Base-by-base conservation (phyloP, 2,329 filamentous ascomycete genomes). In the Orbilia ellipsospora region DNA sequence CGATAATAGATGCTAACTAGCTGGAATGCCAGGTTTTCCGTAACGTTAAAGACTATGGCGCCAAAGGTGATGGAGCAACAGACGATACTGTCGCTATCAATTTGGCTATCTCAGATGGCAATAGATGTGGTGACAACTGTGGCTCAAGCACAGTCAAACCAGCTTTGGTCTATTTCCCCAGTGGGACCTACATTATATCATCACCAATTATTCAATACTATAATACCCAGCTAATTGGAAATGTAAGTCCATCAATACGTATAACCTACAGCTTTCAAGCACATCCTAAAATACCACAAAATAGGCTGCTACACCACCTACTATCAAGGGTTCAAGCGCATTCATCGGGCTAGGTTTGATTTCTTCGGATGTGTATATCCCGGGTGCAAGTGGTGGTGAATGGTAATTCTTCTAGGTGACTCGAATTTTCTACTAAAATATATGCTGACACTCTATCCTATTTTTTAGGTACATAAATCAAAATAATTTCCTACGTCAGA, bases 161-260 rank as follows among this genome's bases (percentile, higher is more conserved):
- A 0, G 94, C 92, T 26, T 84, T 97, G 13, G 89, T 98, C 61
- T 97, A 96, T 85, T 96, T 97, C 85, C 94, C 93, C 45, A 86
- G 92, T 10, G 94, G 94, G 78, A 96, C 89, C 67, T 98, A 97
- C 81, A 80, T 91, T 16, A 90, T 98, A 79, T 92, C 89, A 81
- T 87, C 85, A 80, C 92, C 94, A 20, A 88, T 98, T 78, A 83
- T 93, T 62, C 90, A 93, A 82, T 90, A 90, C 83, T 98, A 98
- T 86, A 97, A 97, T 85, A 96, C 94, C 8, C 93, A 97, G 82
- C 88, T 98, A 77, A 86, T 97, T 40, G 94, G 94, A 69, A 93
- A 98, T 84, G 89, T 90, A 57, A 68, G 62, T 79, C 85, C 87
- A n/a, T n/a, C n/a, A n/a, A n/a, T n/a, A n/a, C n/a, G n/a, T n/a